Conservation (phyloP, 2,329 filamentous ascomycete genomes). For the Colletotrichum nymphaeae region DNA sequence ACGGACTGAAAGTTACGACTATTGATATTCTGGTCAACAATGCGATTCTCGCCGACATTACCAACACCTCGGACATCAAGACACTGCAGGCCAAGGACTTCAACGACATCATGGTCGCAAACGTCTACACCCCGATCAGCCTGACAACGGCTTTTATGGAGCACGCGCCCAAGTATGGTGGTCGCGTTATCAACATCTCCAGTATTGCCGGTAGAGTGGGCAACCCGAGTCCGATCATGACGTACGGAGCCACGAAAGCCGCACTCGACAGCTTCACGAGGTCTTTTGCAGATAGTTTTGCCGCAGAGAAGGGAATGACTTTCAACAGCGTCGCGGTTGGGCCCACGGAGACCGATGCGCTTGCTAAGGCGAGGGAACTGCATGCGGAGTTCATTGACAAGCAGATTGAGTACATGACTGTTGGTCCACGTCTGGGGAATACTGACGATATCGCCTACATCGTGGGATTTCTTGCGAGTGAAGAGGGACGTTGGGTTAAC, state of each 20-base stretch:
- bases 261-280: slow-evolving; percentile 43
- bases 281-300: slow-evolving; percentile 45
- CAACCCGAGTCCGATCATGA: background rate
- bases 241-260: slow-evolving; percentile 48
- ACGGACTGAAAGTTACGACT: background rate
- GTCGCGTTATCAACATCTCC: slow-evolving; percentile 15
- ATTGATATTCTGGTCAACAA: slow-evolving; percentile 27
- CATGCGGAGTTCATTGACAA: background rate
- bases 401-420: background rate
- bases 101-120: slow-evolving; percentile 1
- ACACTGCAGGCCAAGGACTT: background rate
- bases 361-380: background rate
- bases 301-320: slow-evolving; percentile 39
- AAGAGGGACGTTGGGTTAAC: slow-evolving; percentile 17
- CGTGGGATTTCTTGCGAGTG: slow-evolving; percentile 17
- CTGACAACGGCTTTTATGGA: slow-evolving; percentile 44
- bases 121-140: slow-evolving; percentile 38
- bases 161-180: slow-evolving; percentile 37
- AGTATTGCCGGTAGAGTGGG: background rate
- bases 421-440: background rate
- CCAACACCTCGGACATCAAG: background rate
- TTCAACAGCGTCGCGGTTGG: slow-evolving; percentile 47
- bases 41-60: background rate
- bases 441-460: slow-evolving; percentile 18
- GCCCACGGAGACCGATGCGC: slow-evolving; percentile 38